Evolutionary conservation across 176 grass and related monocot genomes (phyloP), one percentile per base, ranked within the genome.

Genomic region (Thalia dealbata): DNA sequence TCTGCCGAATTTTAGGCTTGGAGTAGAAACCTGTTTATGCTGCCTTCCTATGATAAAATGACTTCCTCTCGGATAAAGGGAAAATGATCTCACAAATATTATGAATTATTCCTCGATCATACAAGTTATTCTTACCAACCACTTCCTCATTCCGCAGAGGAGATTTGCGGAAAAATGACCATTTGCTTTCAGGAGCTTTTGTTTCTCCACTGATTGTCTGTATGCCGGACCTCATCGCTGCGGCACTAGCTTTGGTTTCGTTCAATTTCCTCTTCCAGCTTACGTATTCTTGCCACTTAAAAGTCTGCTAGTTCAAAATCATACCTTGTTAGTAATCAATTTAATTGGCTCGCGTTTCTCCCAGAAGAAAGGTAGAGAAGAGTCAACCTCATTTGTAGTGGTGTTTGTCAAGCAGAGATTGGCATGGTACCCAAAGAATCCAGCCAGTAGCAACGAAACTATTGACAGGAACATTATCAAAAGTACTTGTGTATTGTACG

Each of bases 231-330:
- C 81, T 87, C 74, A 87, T 63, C 50, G 79, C 79, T 6, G 74
- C 84, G 45, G 80, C 83, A 50, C 70, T 87, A 0, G 87, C 71
- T 79, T 82, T 88, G 3, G 83, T 83, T 69, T 90, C 81, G 0
- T 93, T 93, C 19, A 88, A 82, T 69, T 91, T 93, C 72, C 78
- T 88, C 87, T 61, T 91, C 95, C 95, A 99, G 76, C 75, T 81
- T 71, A 99, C 73, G 28, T 99, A 99, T 65, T 99, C 95, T 93
- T 93, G 85, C 95, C 95, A 93, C 87, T 99, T 99, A 72, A 99
- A 93, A 86, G 90, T 83, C 95, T 99, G 74, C 70, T 75, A 22
- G 29, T 76, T 70, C 42, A 22, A 42, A 58, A 21, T 60, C 60
- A 6, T 21, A 76, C 69, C 35, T 45, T 46, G 32, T 26, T 43